These are phyloP conservation scores for Brasenia schreberi DNA, from an alignment of 164 flowering plant species.

Conservation along the genomic window DNA sequence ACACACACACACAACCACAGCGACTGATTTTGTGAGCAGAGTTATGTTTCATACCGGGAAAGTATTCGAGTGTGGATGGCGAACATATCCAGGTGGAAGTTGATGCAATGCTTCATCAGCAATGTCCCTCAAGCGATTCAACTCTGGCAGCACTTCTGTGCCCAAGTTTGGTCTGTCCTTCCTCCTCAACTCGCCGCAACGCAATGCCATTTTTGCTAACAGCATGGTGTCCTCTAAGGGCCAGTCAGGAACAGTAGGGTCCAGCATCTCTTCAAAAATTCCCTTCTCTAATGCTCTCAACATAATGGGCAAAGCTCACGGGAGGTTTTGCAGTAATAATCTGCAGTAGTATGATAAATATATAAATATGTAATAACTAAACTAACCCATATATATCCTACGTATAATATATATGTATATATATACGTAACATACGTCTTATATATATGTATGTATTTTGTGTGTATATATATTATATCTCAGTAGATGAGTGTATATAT, in stretches of 20 bases:
- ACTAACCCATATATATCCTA: too few species aligned
- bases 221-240: constrained; percentile 29
- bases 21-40: constrained; percentile 6
- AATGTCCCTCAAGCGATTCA: constrained; percentile 22
- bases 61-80: neutral
- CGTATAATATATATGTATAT: too few species aligned
- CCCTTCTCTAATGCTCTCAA: constrained; percentile 33
- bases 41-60: neutral
- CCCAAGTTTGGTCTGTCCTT: constrained; percentile 52
- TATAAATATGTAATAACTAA: too few species aligned
- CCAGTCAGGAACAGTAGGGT: constrained; percentile 43
- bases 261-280: constrained; percentile 24
- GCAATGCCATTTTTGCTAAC: constrained; percentile 30
- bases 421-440: too few species aligned
- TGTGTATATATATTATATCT: too few species aligned
- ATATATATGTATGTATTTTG: too few species aligned
- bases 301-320: constrained; percentile 37
- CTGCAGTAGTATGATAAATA: constrained; percentile 42
- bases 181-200: constrained; percentile 38
- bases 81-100: neutral
- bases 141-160: constrained; percentile 28
- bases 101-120: constrained; percentile 8
- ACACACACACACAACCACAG: neutral
- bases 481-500: too few species aligned
- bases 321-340: constrained; percentile 33